phyloP scores from a whole-genome alignment of 2,329 filamentous ascomycete species.

The Penicillium vulpinum region DNA sequence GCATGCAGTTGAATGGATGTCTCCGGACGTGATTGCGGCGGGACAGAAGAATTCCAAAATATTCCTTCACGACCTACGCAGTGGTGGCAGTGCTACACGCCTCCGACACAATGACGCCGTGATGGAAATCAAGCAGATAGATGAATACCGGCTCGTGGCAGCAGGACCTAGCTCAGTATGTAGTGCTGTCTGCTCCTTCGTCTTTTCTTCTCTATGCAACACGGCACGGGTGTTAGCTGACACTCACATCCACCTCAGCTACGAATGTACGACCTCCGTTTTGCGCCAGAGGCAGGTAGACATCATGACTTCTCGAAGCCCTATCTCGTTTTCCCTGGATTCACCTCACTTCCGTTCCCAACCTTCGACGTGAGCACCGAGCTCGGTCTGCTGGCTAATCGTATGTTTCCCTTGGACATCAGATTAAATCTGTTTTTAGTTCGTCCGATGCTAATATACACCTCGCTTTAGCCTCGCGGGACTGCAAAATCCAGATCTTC shows the following conservation, averaged over 20 bases:
- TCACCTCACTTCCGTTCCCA: constrained; percentile 26
- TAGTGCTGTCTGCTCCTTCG: neutral
- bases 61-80: constrained; percentile 39
- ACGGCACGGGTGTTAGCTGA: neutral
- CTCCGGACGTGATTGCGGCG: constrained; percentile 35
- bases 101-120: constrained; percentile 39
- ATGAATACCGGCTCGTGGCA: constrained; percentile 38
- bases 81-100: constrained; percentile 31
- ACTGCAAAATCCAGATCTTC: constrained; percentile 39
- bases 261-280: constrained; percentile 46
- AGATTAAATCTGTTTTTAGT: neutral
- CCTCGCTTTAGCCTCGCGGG: constrained; percentile 30
- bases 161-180: constrained; percentile 36
- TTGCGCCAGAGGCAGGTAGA: constrained; percentile 29
- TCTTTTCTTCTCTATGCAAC: neutral
- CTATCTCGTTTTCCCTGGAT: constrained; percentile 40
- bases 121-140: constrained; percentile 37
- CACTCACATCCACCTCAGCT: constrained; percentile 28
- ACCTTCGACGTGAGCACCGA: constrained; percentile 41
- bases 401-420: constrained; percentile 24
- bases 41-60: constrained; percentile 38
- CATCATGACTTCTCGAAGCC: constrained; percentile 31
- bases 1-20: constrained; percentile 42
- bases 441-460: neutral
- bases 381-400: constrained; percentile 40